These are phyloP conservation scores for Ophiocytium majus DNA, from an alignment of 352 stramenopile species.

Conservation along the genomic window DNA sequence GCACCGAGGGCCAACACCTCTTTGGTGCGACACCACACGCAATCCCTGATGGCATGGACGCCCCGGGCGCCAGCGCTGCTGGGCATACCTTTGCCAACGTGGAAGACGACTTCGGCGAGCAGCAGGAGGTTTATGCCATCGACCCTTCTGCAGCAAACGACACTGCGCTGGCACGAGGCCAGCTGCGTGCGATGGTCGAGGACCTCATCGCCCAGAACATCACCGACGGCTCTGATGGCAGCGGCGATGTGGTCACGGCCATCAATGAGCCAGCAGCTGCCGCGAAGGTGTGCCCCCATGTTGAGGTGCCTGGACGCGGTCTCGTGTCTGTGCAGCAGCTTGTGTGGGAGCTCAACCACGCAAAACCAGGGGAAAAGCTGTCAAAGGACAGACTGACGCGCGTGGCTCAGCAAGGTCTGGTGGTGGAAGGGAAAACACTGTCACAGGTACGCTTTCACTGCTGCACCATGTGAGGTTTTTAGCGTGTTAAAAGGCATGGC, in stretches of 20 bases:
- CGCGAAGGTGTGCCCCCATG: neutral
- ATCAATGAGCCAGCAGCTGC: too few species aligned
- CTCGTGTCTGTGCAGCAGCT: neutral
- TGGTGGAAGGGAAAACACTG: neutral
- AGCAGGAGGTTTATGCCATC: neutral
- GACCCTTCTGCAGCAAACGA: neutral
- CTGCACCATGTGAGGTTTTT: too few species aligned
- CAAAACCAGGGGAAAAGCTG: neutral
- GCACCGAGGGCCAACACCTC: too few species aligned
- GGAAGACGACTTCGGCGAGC: neutral
- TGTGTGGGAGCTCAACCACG: neutral
- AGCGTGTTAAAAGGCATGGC: too few species aligned
- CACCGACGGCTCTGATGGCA: too few species aligned
- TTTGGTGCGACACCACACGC: too few species aligned
- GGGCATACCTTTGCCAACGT: neutral
- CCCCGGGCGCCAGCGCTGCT: too few species aligned
- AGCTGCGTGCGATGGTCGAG: neutral
- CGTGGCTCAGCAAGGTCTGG: neutral
- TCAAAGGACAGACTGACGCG: neutral
- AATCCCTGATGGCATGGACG: too few species aligned
- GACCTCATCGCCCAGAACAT: neutral
- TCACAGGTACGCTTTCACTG: too few species aligned
- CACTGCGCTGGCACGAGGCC: neutral
- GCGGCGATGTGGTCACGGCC: too few species aligned
- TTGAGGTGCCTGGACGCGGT: neutral